Conservation (phyloP, 202 grass and related monocot genomes). For the Digitaria exilis region DNA sequence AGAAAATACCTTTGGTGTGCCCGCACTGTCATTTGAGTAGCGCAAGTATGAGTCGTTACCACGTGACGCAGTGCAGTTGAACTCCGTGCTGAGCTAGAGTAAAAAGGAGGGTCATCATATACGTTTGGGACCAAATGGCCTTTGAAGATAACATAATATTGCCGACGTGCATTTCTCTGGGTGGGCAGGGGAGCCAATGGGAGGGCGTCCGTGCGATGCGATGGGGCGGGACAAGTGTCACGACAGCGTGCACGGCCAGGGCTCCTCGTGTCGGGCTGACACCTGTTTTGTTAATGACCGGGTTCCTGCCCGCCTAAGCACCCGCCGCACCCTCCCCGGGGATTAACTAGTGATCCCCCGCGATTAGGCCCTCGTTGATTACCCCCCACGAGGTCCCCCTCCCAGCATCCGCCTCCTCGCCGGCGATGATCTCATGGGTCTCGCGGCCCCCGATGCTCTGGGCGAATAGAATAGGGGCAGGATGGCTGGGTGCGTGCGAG, state of each 20-base stretch:
- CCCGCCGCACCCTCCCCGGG: background rate
- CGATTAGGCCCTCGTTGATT: constrained; percentile 5
- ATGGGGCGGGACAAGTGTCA: constrained; percentile 45
- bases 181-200: background rate
- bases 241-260: constrained; percentile 49
- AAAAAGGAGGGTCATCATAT: background rate
- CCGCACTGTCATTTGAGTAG: background rate
- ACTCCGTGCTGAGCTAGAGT: background rate
- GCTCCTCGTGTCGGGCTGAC: constrained; percentile 43
- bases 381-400: constrained; percentile 13
- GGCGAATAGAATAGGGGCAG: background rate
- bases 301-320: constrained; percentile 17
- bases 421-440: background rate
- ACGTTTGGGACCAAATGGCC: background rate
- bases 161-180: too few relatives aligned
- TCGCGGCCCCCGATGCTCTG: background rate
- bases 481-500: constrained; percentile 28
- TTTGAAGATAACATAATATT: too few relatives aligned
- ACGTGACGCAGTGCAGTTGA: background rate
- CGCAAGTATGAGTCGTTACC: too few relatives aligned
- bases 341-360: background rate
- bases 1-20: background rate
- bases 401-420: background rate
- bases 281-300: constrained; percentile 58
- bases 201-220: constrained; percentile 7